These are phyloP conservation scores for Erigeron canadensis DNA, from an alignment of 129 eudicot genomes.

Conservation along the genomic window DNA sequence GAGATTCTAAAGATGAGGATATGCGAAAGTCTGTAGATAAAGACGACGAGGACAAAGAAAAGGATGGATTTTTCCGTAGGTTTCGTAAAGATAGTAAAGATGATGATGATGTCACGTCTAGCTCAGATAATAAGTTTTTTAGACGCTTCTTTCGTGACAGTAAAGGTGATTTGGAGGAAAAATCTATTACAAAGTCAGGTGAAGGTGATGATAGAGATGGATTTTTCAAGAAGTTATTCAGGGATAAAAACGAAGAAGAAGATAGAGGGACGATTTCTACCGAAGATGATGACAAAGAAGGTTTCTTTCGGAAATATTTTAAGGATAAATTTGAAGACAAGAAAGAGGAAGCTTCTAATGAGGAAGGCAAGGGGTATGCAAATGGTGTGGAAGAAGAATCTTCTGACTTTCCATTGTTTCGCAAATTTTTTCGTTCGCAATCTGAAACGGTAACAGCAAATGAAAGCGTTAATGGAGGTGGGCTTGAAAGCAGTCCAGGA, in stretches of 20 bases:
- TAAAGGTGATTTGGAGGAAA: conserved; percentile 72
- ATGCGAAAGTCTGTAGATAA: conserved; percentile 52
- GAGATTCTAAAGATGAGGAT: conserved; percentile 70
- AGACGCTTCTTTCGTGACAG: conserved; percentile 80
- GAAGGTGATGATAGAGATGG: conserved; percentile 91
- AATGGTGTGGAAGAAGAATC: conserved; percentile 80
- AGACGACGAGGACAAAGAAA: conserved; percentile 67
- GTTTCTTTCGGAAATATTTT: conserved; percentile 71
- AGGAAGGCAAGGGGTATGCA: conserved; percentile 57
- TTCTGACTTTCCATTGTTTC: conserved; percentile 75
- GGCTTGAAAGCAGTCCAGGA: conserved; percentile 95
- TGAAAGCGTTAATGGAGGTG: conserved; percentile 46
- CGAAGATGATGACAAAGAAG: conserved; percentile 83
- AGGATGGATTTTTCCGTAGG: conserved; percentile 86
- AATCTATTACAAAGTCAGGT: conserved; percentile 44
- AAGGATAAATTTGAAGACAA: conserved; percentile 82
- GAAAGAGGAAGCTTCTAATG: conserved; percentile 51
- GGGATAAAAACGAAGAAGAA: conserved; percentile 76
- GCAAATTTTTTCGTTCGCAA: conserved; percentile 77
- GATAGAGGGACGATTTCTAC: conserved; percentile 43
- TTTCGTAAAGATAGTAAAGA: conserved; percentile 63
- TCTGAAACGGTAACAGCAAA: conserved; percentile 54
- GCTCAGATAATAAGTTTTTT: conserved; percentile 76
- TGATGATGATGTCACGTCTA: conserved; percentile 65
- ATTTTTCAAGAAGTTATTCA: conserved; percentile 74